Conservation (phyloP, 768 basidiomycete genomes). For the Termitomyces sp. region DNA sequence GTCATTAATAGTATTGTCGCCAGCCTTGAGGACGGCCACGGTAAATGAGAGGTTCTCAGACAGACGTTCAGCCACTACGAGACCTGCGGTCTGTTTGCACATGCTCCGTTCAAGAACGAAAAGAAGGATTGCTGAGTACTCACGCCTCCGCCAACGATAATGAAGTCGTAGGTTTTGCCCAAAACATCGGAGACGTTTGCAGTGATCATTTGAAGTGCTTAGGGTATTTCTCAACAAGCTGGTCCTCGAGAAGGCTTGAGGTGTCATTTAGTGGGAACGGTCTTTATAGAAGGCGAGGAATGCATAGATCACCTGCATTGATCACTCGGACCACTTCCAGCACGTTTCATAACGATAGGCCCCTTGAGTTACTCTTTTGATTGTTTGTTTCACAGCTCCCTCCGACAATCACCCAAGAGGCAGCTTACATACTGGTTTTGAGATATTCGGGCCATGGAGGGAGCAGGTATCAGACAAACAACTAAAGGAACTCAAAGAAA, state of each 20-base stretch:
- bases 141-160: constrained; percentile 23
- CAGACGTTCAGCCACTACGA: constrained; percentile 36
- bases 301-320: background rate
- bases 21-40: constrained; percentile 35
- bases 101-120: background rate
- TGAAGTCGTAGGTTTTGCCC: constrained; percentile 23
- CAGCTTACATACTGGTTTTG: too few relatives aligned
- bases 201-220: constrained; percentile 4
- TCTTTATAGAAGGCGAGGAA: background rate
- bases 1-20: constrained; percentile 25
- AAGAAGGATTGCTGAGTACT: background rate
- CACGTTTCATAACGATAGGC: too few relatives aligned
- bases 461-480: too few relatives aligned
- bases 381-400: too few relatives aligned
- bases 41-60: constrained; percentile 29
- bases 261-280: background rate
- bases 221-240: too few relatives aligned
- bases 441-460: too few relatives aligned
- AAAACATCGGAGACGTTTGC: constrained; percentile 10
- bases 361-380: too few relatives aligned
- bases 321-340: too few relatives aligned
- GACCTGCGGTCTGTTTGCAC: constrained; percentile 23
- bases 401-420: too few relatives aligned
- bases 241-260: background rate
- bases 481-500: too few relatives aligned